These are phyloP conservation scores for Xylaria bambusicola DNA, from an alignment of 495 filamentous ascomycete genomes.

Conservation along the genomic window DNA sequence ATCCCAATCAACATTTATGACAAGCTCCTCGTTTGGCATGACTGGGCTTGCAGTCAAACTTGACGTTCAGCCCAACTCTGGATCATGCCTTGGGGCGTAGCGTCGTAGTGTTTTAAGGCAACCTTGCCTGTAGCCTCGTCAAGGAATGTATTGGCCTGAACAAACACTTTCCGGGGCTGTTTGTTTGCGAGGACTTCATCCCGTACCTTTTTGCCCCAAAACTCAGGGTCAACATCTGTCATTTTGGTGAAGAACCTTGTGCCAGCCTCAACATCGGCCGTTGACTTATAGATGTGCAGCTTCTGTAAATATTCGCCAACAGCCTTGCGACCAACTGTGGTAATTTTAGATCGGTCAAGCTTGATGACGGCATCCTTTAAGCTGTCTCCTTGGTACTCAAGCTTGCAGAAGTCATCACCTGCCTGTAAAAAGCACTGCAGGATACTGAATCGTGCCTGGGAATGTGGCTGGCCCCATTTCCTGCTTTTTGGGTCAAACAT, in stretches of 20 bases:
- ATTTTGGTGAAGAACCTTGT: conserved; percentile 78
- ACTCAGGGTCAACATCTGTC: conserved; percentile 75
- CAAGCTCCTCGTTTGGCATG: conserved; percentile 15
- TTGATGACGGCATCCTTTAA: conserved; percentile 77
- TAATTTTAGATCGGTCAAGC: conserved; percentile 82
- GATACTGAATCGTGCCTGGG: conserved; percentile 92
- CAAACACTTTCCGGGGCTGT: conserved; percentile 92
- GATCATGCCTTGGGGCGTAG: conserved; percentile 81
- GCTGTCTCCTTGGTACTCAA: conserved; percentile 73
- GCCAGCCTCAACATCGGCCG: conserved; percentile 77
- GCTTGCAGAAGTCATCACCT: conserved; percentile 76
- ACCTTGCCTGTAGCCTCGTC: conserved; percentile 70
- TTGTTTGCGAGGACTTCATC: conserved; percentile 81
- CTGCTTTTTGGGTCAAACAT: conserved; percentile 83
- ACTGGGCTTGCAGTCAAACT: conserved; percentile 20
- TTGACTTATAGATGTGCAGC: conserved; percentile 89
- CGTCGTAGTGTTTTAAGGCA: conserved; percentile 84
- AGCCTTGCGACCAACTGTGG: conserved; percentile 63
- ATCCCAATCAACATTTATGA: conserved; percentile 14
- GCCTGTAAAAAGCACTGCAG: conserved; percentile 87
- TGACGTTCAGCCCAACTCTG: conserved; percentile 77
- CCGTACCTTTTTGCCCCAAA: conserved; percentile 75
- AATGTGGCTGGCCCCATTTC: conserved; percentile 96
- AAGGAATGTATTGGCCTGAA: conserved; percentile 85
- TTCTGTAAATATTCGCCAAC: conserved; percentile 90